Conservation (phyloP, 1,284 basidiomycete genomes). For the Uromyces viciae-fabae region DNA sequence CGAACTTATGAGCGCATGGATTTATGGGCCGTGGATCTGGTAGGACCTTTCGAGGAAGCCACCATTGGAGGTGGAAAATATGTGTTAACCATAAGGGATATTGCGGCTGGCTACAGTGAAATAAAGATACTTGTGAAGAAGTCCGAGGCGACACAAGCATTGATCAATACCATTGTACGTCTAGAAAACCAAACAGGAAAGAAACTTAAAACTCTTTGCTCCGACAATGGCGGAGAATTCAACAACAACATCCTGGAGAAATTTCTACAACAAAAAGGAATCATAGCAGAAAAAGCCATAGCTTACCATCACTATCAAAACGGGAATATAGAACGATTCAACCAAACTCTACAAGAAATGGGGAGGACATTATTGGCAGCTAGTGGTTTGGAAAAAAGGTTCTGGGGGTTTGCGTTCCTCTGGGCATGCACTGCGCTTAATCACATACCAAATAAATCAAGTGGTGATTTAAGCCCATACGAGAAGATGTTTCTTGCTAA, state of each 20-base stretch:
- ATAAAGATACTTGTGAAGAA: neutral
- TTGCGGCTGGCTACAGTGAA: neutral
- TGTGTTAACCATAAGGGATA: neutral
- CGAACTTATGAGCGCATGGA: neutral
- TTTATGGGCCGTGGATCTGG: neutral
- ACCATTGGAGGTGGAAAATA: neutral
- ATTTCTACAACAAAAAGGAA: neutral
- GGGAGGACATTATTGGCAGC: conserved; percentile 6
- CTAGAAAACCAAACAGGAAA: neutral
- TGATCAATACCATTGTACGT: neutral
- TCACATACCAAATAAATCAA: neutral
- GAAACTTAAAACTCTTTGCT: conserved; percentile 10
- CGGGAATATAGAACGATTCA: conserved; percentile 23
- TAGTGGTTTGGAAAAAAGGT: neutral
- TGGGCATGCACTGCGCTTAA: neutral
- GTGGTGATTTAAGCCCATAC: neutral
- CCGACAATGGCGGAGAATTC: conserved; percentile 16
- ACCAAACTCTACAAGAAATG: conserved; percentile 8
- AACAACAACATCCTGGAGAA: neutral
- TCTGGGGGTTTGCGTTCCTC: conserved; percentile 20
- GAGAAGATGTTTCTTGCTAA: neutral
- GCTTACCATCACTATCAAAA: conserved; percentile 44
- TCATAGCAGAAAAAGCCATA: neutral
- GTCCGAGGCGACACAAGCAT: neutral
- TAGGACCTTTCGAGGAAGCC: neutral